phyloP scores from a whole-genome alignment of 805 yeast genomes.

The Lachancea quebecensis region DNA sequence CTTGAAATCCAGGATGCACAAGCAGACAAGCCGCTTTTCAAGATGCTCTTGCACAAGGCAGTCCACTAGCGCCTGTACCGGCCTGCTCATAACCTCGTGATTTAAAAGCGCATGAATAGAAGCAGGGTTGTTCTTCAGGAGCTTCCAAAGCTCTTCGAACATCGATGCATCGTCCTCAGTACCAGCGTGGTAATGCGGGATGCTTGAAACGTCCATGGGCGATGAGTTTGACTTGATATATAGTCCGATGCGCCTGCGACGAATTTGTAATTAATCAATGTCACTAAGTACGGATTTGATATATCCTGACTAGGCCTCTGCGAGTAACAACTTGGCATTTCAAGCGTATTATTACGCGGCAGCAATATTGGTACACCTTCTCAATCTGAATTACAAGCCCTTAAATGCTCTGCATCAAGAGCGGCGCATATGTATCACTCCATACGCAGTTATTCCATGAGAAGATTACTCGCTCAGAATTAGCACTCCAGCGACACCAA shows the following conservation, averaged over 20 bases:
- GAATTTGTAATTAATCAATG: too few species aligned
- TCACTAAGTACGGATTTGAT: too few species aligned
- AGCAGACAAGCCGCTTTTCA: not conserved
- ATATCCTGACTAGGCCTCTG: too few species aligned
- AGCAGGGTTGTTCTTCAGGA: not conserved
- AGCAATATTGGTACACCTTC: too few species aligned
- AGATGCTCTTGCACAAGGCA: not conserved
- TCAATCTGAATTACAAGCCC: too few species aligned
- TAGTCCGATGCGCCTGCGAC: not conserved
- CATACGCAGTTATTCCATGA: too few species aligned
- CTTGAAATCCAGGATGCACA: not conserved
- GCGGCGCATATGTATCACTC: too few species aligned
- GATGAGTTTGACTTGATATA: not conserved
- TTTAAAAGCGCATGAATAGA: not conserved
- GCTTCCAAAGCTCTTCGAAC: conserved; percentile 2
- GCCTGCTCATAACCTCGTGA: not conserved
- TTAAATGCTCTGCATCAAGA: too few species aligned
- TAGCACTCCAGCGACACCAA: too few species aligned
- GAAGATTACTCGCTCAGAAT: too few species aligned
- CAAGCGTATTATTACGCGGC: too few species aligned
- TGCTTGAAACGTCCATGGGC: conserved; percentile 1
- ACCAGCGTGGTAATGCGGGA: not conserved
- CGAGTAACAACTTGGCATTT: too few species aligned
- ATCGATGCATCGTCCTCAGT: not conserved
- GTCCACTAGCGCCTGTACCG: not conserved